Evolutionary conservation across 805 yeast genomes (phyloP).

Genomic region (Alloascoidea africana): DNA sequence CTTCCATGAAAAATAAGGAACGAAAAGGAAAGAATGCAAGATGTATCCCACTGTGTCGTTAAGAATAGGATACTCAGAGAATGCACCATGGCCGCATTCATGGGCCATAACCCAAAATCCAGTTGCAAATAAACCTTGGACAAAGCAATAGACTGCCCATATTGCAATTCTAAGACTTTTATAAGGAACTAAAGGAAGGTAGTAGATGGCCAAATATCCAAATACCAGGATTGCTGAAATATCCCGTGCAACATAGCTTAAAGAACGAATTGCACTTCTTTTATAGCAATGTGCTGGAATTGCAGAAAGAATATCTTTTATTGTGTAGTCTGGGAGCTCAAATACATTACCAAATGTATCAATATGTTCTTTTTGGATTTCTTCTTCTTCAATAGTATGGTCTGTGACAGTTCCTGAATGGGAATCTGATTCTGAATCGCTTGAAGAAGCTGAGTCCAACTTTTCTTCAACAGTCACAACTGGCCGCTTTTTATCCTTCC

Average conservation of each 20-base stretch:
- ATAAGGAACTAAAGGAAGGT: slow-evolving; percentile 34
- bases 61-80: slow-evolving; percentile 53
- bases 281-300: slow-evolving; percentile 68
- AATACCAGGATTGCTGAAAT: slow-evolving; percentile 27
- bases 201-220: slow-evolving; percentile 37
- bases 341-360: slow-evolving; percentile 55
- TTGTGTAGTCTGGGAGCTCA: slow-evolving; percentile 59
- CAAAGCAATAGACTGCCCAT: slow-evolving; percentile 41
- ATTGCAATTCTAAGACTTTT: slow-evolving; percentile 30
- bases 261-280: slow-evolving; percentile 36
- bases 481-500: too few relatives aligned
- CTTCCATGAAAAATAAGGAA: slow-evolving; percentile 84
- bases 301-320: slow-evolving; percentile 56
- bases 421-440: too few relatives aligned
- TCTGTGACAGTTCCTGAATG: too few relatives aligned
- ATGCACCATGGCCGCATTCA: slow-evolving; percentile 87
- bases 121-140: slow-evolving; percentile 53
- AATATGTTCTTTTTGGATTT: too few relatives aligned
- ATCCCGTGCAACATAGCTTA: slow-evolving; percentile 58
- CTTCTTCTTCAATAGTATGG: too few relatives aligned
- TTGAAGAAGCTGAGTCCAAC: too few relatives aligned
- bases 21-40: slow-evolving; percentile 62
- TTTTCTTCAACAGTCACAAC: too few relatives aligned
- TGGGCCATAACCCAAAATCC: slow-evolving; percentile 83
- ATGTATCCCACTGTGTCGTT: slow-evolving; percentile 78